Base-by-base conservation (phyloP, 2,329 filamentous ascomycete genomes). In the Hypoxylon sp. region DNA sequence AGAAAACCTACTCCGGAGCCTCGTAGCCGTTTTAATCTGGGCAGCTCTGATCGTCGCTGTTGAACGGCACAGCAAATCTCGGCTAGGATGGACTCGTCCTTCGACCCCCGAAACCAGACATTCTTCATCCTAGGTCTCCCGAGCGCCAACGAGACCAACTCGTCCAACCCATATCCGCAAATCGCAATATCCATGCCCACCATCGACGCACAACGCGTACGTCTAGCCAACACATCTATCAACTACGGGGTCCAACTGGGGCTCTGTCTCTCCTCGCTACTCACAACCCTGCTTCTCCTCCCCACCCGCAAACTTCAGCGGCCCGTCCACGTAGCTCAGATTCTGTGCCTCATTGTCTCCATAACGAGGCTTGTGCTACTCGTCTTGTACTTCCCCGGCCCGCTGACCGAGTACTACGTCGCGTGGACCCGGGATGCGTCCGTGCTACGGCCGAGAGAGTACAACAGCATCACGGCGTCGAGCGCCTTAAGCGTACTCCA, bases 191-290 rank as follows among this genome's bases (percentile, higher is more conserved):
- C 66, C 31, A 67, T 76, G 64, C 37, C 69, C 5, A 37, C 50
- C 17, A 74, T 75, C 63, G 71, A 76, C 46, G 67, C 67, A 3
- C 73, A 74, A 51, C 71, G 75, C 10, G 60, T 74, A 14, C 71
- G 71, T 2, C 70, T 76, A 1, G 73, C 73, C 69, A 80, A 77
- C 73, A 77, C 81, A 26, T 77, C 76, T 76, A 88, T 92, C 82
- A 91, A 90, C 80, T 93, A 91, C 77, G 90, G 87, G 58, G 81
- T 86, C 17, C 92, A 95, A 77, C 84, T 94, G 57, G 93, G 93
- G 31, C 88, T 91, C 24, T 88, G 87, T 51, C 71, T 90, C 63
- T 80, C 91, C 67, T 87, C 94, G 74, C 82, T 94, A 17, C 72
- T 91, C 47, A 83, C 92, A 31, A 81, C 94, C 2, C 80, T 94